Conservation (phyloP, 139 green algal genomes). For the Micractinium conductrix region DNA sequence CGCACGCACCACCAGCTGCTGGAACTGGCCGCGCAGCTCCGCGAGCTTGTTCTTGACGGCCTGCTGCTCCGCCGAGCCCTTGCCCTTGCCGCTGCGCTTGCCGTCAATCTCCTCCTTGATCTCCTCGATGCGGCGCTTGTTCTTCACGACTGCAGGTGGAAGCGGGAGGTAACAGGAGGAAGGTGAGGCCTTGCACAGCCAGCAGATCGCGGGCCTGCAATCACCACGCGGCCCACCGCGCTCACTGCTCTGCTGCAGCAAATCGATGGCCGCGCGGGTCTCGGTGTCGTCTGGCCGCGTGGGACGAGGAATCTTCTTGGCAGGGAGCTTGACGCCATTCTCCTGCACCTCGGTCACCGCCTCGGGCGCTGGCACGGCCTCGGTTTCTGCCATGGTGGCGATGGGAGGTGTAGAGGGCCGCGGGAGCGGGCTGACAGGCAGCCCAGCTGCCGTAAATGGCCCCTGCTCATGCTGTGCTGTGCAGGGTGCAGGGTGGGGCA, state of each 20-base stretch:
- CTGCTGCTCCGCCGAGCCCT: constrained; percentile 43
- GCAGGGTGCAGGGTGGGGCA: no score
- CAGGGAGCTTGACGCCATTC: no score
- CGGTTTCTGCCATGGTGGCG: no score
- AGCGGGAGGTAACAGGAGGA: no score
- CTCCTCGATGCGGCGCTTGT: constrained; percentile 47
- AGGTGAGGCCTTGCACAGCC: not conserved
- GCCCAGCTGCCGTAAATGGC: no score
- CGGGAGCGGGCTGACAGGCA: no score
- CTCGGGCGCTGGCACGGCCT: no score
- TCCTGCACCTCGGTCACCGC: no score
- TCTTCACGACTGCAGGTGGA: constrained; percentile 36
- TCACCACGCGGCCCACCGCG: not conserved
- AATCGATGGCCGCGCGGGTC: constrained; percentile 30
- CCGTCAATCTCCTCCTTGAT: constrained; percentile 45
- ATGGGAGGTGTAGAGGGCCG: no score
- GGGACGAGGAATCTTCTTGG: constrained; percentile 15
- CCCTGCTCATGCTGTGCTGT: no score
- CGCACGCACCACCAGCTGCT: constrained; percentile 41
- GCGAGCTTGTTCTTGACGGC: constrained; percentile 49
- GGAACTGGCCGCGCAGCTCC: constrained; percentile 42
- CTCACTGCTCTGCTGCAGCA: constrained; percentile 46
- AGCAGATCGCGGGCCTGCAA: not conserved
- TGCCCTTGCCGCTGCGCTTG: constrained; percentile 6
- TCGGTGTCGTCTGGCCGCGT: constrained; percentile 43